phyloP scores from a whole-genome alignment of 1,284 basidiomycete species.

The Phylloporus gajari region DNA sequence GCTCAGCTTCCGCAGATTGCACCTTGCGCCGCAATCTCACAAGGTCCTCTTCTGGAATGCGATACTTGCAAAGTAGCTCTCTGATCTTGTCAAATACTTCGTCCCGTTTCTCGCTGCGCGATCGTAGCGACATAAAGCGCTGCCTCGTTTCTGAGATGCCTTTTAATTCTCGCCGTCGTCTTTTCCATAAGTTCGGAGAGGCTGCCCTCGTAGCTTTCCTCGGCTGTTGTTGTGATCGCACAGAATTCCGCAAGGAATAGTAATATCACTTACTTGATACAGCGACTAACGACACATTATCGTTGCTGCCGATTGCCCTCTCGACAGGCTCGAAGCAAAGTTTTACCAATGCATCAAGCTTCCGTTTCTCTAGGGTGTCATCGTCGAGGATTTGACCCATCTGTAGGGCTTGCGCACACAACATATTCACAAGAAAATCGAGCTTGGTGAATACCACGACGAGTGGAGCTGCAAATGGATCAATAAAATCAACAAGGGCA shows the following conservation, averaged over 20 bases:
- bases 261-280: no score
- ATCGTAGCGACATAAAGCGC: no score
- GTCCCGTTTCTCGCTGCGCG: not conserved
- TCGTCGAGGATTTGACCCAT: not conserved
- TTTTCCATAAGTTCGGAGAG: not conserved
- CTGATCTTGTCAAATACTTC: slow-evolving; percentile 2
- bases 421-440: not conserved
- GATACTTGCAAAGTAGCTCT: not conserved
- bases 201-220: not conserved
- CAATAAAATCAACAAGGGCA: no score
- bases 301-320: no score
- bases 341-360: not conserved
- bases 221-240: not conserved
- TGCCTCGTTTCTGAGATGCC: no score
- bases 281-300: no score
- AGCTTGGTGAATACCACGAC: no score
- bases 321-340: no score
- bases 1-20: not conserved
- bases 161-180: not conserved
- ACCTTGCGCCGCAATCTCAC: not conserved
- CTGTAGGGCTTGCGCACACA: not conserved
- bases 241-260: not conserved
- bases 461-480: no score
- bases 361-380: not conserved
- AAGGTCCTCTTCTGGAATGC: not conserved